Conservation (phyloP, 225 moss, liverwort and hornwort species). For the Rhytidiadelphus loreus region DNA sequence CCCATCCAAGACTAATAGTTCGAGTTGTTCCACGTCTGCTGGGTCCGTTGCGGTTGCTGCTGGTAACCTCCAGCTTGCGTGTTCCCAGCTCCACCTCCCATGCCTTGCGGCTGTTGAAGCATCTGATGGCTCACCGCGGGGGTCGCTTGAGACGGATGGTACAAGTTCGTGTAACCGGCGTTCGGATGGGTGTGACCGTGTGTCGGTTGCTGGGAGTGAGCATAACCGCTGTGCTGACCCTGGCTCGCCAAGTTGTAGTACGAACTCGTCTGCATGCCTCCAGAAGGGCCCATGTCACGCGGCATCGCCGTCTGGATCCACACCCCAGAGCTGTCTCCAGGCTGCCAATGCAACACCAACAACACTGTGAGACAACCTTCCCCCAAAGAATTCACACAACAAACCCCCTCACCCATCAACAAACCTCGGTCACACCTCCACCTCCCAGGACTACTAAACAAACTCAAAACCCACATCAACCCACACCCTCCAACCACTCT, state of each 20-base stretch:
- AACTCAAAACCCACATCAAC: neutral
- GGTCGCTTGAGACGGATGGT: conserved; percentile 78
- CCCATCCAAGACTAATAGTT: conserved; percentile 29
- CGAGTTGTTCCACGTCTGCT: conserved; percentile 71
- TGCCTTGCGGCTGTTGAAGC: conserved; percentile 83
- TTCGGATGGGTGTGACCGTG: conserved; percentile 70
- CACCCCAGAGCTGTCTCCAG: conserved; percentile 68
- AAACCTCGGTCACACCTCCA: neutral
- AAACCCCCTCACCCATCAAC: neutral
- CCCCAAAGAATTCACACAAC: too few species aligned
- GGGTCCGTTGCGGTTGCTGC: conserved; percentile 82
- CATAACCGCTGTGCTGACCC: conserved; percentile 84
- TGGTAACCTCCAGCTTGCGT: conserved; percentile 55
- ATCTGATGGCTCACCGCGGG: conserved; percentile 73
- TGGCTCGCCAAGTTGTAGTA: conserved; percentile 81
- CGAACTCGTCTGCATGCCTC: conserved; percentile 77
- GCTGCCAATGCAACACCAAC: neutral
- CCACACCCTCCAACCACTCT: neutral
- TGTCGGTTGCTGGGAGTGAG: conserved; percentile 67
- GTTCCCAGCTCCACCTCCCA: conserved; percentile 57
- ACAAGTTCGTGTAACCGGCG: conserved; percentile 56
- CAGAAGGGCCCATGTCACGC: conserved; percentile 76
- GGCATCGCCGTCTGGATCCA: conserved; percentile 77
- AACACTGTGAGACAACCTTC: neutral
- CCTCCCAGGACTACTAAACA: neutral